Conservation (phyloP, 2,329 filamentous ascomycete genomes). For the Ramularia endophylla region DNA sequence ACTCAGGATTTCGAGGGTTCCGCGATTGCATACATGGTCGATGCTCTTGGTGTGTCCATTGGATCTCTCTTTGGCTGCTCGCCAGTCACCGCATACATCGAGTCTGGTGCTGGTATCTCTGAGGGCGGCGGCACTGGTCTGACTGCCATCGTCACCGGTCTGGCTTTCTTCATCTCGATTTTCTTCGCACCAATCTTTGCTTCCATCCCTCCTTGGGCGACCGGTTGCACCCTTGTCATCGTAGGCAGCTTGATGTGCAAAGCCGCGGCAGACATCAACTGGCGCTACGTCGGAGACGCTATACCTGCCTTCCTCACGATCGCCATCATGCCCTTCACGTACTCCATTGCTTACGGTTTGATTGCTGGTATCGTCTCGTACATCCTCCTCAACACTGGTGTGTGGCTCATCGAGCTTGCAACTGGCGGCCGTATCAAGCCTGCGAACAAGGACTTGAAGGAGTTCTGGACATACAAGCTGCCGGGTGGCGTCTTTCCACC, state of each 20-base stretch:
- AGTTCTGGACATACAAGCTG: conserved; percentile 73
- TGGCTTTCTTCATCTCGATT: conserved; percentile 80
- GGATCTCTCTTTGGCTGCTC: conserved; percentile 71
- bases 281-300: conserved; percentile 77
- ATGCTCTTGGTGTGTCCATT: conserved; percentile 75
- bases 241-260: conserved; percentile 84
- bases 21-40: conserved; percentile 75
- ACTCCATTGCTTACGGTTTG: conserved; percentile 79
- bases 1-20: conserved; percentile 87
- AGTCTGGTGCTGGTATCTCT: conserved; percentile 83
- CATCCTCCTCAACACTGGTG: conserved; percentile 64
- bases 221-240: conserved; percentile 78
- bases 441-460: conserved; percentile 68
- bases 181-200: conserved; percentile 91
- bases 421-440: conserved; percentile 67
- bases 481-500: conserved; percentile 68
- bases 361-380: conserved; percentile 76
- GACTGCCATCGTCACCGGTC: conserved; percentile 70
- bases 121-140: conserved; percentile 81
- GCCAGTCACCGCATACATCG: conserved; percentile 80
- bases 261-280: conserved; percentile 78
- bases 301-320: conserved; percentile 81
- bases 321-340: conserved; percentile 82
- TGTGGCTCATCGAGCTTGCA: conserved; percentile 62
- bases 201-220: conserved; percentile 83